Evolutionary conservation across 2,329 filamentous ascomycete species (phyloP), one percentile per base, ranked within the genome.

Genomic region (Mollisiaceae sp.): DNA sequence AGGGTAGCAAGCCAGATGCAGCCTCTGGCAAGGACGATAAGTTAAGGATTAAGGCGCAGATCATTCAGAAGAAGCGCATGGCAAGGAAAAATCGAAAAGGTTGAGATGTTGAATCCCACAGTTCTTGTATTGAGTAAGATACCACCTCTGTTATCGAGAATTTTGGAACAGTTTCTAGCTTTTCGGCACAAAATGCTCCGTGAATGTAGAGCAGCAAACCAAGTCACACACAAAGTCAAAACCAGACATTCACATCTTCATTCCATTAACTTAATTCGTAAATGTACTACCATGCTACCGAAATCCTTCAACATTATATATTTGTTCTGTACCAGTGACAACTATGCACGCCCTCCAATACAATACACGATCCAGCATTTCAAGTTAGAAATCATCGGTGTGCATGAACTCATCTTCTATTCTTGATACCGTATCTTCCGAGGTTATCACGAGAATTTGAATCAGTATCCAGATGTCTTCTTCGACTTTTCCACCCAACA

Each of bases 41-140:
- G 79, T 75, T 87, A 62, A 85, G 85, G 32, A 86, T 85, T 75
- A 80, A 86, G 68, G 91, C 93, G 74, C 89, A 89, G 74, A 91
- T 97, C 74, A 96, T 97, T 77, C 89, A 88, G 58, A 89, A 92
- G 78, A 97, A 97, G 82, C 85, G 93, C 68, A 86, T 91, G 81
- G 86, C 90, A 82, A 87, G 93, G 65, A 90, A 90, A 78, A 91
- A 71, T 20, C 15, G 55, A 4, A 57, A 57, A 18, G 55, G 55
- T 41, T 36, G 55, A 38, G 55, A 11, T 39, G n/a, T 36, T 2
- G 9, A 12, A 9, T 39, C 9, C 39, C 18, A 57, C 5, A 39
- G 41, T 11, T 8, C 14, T 18, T 32, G 22, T 57, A n/a, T 39
- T 57, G 55, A 38, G 3, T 38, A 41, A 1, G 32, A 57, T 57